A percentile compares a stretch with the other conserved stretches of the same genome.
These are phyloP conservation scores for Phialophora verrucosa DNA, from an alignment of 2,329 filamentous ascomycete species.

Conservation along the genomic window DNA sequence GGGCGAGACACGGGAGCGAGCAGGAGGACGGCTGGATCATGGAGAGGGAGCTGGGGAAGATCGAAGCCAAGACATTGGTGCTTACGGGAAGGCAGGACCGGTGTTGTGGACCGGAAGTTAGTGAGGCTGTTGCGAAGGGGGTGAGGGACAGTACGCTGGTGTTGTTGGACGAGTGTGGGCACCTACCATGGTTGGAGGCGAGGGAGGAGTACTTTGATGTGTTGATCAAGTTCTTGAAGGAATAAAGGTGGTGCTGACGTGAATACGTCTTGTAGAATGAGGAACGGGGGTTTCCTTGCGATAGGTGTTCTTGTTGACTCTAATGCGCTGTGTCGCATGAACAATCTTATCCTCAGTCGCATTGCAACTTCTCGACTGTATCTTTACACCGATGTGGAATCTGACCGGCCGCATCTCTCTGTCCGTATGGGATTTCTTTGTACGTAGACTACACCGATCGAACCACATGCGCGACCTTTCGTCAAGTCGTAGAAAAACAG, in stretches of 20 bases:
- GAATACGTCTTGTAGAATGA: background rate
- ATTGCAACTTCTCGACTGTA: background rate
- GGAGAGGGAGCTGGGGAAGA: slow-evolving; percentile 25
- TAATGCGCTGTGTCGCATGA: background rate
- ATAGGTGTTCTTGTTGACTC: background rate
- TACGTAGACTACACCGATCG: background rate
- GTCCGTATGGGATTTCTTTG: too few relatives aligned
- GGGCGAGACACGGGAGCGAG: slow-evolving; percentile 23
- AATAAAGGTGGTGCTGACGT: background rate
- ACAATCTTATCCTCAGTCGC: background rate
- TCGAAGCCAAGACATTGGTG: slow-evolving; percentile 40
- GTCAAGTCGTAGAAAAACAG: too few relatives aligned
- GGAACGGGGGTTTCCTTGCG: too few relatives aligned
- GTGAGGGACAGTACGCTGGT: slow-evolving; percentile 30
- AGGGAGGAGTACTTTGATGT: slow-evolving; percentile 27
- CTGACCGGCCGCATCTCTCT: background rate
- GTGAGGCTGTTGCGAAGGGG: slow-evolving; percentile 31
- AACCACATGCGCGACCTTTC: background rate
- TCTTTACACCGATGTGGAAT: background rate
- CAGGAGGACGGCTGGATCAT: slow-evolving; percentile 33
- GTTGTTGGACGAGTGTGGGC: slow-evolving; percentile 39
- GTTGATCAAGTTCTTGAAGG: slow-evolving; percentile 23
- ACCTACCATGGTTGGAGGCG: slow-evolving; percentile 43
- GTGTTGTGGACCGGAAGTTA: slow-evolving; percentile 38
- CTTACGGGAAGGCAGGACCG: slow-evolving; percentile 40